Conservation (phyloP, 805 yeast species). For the Candida bentonensis region DNA sequence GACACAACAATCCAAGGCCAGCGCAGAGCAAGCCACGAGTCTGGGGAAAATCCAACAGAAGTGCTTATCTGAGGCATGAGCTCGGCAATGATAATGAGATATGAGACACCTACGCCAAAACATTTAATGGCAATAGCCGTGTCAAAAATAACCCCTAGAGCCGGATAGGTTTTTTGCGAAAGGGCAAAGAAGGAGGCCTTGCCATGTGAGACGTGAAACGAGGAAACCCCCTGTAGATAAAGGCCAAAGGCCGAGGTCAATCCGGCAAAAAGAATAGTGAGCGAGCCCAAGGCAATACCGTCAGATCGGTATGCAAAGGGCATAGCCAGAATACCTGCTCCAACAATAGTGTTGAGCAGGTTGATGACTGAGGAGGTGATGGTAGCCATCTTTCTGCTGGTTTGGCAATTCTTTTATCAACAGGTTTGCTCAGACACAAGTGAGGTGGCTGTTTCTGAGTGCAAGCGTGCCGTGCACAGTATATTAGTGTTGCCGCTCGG, state of each 20-base stretch:
- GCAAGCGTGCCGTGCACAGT: no score
- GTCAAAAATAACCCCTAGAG: constrained; percentile 52
- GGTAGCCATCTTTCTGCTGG: constrained; percentile 27
- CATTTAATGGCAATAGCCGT: constrained; percentile 64
- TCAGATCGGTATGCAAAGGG: constrained; percentile 57
- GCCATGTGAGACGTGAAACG: constrained; percentile 40
- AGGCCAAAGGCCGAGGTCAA: constrained; percentile 53
- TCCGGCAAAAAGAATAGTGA: constrained; percentile 45
- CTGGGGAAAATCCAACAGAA: constrained; percentile 13
- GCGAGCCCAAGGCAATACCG: constrained; percentile 43
- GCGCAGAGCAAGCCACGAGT: constrained; percentile 35
- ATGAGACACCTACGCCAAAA: constrained; percentile 67
- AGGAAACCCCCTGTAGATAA: constrained; percentile 44
- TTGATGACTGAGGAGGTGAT: constrained; percentile 43
- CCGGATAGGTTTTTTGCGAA: constrained; percentile 56
- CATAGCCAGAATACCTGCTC: constrained; percentile 68
- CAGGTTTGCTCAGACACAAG: no score
- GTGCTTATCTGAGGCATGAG: constrained; percentile 43
- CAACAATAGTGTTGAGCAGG: constrained; percentile 58
- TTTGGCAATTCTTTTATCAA: no score
- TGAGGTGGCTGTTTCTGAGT: no score
- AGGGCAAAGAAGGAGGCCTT: constrained; percentile 57
- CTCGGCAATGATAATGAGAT: constrained; percentile 61
- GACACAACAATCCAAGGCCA: constrained; percentile 12
- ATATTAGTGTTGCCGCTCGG: no score